Base-by-base conservation (phyloP, 805 yeast genomes). In the Soucietia sequanensis region DNA sequence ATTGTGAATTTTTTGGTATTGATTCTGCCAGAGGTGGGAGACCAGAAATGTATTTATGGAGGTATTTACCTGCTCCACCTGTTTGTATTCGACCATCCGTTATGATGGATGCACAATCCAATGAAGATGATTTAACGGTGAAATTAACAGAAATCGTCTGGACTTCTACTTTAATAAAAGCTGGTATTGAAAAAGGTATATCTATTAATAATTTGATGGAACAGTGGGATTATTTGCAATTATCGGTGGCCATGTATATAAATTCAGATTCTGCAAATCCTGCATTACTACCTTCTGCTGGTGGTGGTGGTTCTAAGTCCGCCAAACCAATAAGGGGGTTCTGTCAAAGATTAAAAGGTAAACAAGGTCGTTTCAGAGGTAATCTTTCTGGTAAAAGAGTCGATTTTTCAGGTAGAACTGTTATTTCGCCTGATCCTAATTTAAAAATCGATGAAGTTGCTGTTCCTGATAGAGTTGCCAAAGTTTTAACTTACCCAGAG, bases 41-140 rank as follows among this genome's bases (percentile, higher is more conserved):
- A 46, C 99, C 98, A 4, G 98, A 91, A 62, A 87, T 84, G 74
- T 93, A 90, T 58, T 78, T 93, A 25, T 93, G 99, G 99, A 78
- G 95, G 54, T 93, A 90, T 56, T 73, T 93, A 35, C 99, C 99
- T 0, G 98, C 98, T 0, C 99, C 99, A 1, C 99, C 99, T 0
- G 97, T 95, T 13, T 93, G 99, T 72, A 93, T 93, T 37, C 78
- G 99, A 47, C 99, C 99, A 3, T 90, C 98, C 4, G 98, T 93
- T 20, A 72, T 81, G 68, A 88, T 87, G 90, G 89, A 86, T 56
- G 79, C 84, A 17, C 93, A 95, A 21, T 83, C 95, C 13, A 93
- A 93, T 62, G 99, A 93, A 66, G 99, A 93, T 63, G 99, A 95
- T 63, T 69, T 93, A 45, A 93, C 99, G 0, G 96, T 90, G 21